phyloP scores from a whole-genome alignment of 2,329 filamentous ascomycete species.

The Stachybotrys echinatus region DNA sequence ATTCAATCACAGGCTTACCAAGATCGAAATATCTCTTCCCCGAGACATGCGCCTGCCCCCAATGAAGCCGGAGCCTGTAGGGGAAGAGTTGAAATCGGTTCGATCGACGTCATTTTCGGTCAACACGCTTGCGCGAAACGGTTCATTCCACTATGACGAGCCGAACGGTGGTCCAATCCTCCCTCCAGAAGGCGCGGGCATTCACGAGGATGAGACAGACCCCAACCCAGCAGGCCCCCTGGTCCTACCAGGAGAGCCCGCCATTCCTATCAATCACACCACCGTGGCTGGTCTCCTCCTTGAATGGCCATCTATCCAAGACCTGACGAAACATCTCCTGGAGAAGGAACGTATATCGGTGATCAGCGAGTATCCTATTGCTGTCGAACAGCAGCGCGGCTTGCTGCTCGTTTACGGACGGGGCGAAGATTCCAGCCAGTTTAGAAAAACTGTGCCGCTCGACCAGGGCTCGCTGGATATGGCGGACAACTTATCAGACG shows the following conservation, averaged over 20 bases:
- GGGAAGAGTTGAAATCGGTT: conserved; percentile 23
- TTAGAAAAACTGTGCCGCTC: conserved; percentile 37
- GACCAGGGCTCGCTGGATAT: conserved; percentile 35
- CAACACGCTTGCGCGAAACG: neutral
- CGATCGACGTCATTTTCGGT: neutral
- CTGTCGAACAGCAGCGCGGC: conserved; percentile 68
- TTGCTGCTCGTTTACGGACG: conserved; percentile 70
- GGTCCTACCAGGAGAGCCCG: conserved; percentile 54
- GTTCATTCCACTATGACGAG: neutral
- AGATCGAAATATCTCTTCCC: conserved; percentile 24
- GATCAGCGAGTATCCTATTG: conserved; percentile 69
- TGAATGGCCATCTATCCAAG: conserved; percentile 62
- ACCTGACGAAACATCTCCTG: conserved; percentile 52
- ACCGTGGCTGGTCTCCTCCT: conserved; percentile 83
- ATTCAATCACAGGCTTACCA: conserved; percentile 27
- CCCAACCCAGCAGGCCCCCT: conserved; percentile 44
- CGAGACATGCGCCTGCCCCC: conserved; percentile 11
- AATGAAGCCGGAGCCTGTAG: conserved; percentile 20
- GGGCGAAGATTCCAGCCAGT: conserved; percentile 66
- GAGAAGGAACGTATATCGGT: conserved; percentile 45
- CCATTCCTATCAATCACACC: conserved; percentile 80
- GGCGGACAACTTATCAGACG: conserved; percentile 44
- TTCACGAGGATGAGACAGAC: conserved; percentile 43
- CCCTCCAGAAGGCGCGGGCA: neutral
- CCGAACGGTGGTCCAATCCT: neutral